These are phyloP conservation scores for Panaeolus cyanescens DNA, from an alignment of 768 basidiomycete genomes.

Conservation along the genomic window DNA sequence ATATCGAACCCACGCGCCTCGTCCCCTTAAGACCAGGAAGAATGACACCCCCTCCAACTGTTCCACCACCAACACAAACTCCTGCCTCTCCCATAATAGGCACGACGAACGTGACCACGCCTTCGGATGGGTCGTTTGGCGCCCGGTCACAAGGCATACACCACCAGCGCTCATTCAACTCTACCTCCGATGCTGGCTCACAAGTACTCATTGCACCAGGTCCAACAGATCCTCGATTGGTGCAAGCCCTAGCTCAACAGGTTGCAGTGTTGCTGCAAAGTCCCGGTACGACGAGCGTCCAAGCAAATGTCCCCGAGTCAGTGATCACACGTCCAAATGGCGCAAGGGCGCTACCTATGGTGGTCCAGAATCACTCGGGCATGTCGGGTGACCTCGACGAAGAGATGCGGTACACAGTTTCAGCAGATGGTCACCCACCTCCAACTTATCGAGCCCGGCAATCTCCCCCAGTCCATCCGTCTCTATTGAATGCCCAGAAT, in stretches of 20 bases:
- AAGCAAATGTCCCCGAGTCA: not conserved
- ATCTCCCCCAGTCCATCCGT: not conserved
- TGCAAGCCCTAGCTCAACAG: not conserved
- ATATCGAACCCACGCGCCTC: not conserved
- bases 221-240: not conserved
- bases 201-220: not conserved
- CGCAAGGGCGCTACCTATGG: not conserved
- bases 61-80: not conserved
- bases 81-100: not conserved
- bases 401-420: not conserved
- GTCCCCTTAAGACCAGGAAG: not conserved
- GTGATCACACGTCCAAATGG: too few relatives aligned
- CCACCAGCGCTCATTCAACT: not conserved
- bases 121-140: not conserved
- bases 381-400: not conserved
- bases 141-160: not conserved
- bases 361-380: not conserved
- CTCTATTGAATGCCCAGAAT: not conserved
- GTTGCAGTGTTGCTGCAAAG: not conserved
- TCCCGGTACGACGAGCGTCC: not conserved
- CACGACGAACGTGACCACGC: not conserved
- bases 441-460: not conserved
- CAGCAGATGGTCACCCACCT: not conserved
- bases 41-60: not conserved
- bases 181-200: not conserved